These are phyloP conservation scores for Blakeslea trispora DNA, from an alignment of 371 early-diverging fungal genomes.

Conservation along the genomic window DNA sequence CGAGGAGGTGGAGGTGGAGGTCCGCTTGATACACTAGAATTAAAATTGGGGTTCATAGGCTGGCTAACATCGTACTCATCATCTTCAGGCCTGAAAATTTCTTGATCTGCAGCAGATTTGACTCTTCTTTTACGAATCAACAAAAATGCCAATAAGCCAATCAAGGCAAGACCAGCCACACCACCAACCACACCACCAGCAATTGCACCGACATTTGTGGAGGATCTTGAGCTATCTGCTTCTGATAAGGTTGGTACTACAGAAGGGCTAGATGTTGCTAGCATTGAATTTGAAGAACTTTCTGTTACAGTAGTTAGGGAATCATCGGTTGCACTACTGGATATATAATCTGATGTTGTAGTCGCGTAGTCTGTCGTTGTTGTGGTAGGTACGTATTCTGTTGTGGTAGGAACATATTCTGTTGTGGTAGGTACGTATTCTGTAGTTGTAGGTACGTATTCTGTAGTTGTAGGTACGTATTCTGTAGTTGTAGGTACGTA, in stretches of 20 bases:
- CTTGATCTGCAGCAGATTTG: conserved; percentile 26
- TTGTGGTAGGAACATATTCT: conserved; percentile 1
- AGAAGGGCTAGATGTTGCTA: conserved; percentile 2
- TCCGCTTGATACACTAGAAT: conserved; percentile 8
- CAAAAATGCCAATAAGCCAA: conserved; percentile 30
- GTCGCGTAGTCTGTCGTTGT: conserved; percentile 2
- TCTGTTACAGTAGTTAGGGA: conserved; percentile 7
- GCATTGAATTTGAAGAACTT: background rate
- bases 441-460: no score
- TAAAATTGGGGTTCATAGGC: conserved; percentile 12
- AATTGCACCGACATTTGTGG: conserved; percentile 25
- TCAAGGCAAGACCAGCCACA: conserved; percentile 29
- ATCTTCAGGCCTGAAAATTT: conserved; percentile 33
- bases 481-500: conserved; percentile 1
- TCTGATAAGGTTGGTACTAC: conserved; percentile 4
- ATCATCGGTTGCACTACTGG: background rate
- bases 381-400: background rate
- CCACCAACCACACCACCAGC: conserved; percentile 42
- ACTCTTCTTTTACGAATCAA: conserved; percentile 21
- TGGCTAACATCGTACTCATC: conserved; percentile 26
- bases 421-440: background rate
- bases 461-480: conserved; percentile 2
- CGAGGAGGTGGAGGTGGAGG: conserved; percentile 6
- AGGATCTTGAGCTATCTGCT: background rate
- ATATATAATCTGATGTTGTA: conserved; percentile 9